A percentile compares a stretch with the other conserved stretches of the same genome.
These are phyloP conservation scores for Penicillium sp. DNA, from an alignment of 2,329 filamentous ascomycete species.

Conservation along the genomic window DNA sequence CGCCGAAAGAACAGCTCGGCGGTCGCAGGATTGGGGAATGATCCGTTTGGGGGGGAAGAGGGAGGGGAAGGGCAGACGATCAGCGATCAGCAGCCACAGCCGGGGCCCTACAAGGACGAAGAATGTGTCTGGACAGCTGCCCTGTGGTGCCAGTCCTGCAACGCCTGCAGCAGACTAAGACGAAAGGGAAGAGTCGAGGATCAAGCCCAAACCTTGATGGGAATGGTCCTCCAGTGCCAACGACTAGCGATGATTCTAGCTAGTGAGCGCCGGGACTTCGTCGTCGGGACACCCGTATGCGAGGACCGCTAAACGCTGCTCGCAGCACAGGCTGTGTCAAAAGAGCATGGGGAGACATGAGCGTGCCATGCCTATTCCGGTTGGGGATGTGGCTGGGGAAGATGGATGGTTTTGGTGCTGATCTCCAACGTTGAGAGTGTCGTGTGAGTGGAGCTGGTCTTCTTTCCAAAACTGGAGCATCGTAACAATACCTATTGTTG, in stretches of 20 bases:
- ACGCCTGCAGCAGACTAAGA: constrained; percentile 8
- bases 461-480: constrained; percentile 12
- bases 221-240: not conserved
- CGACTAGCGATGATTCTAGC: not conserved
- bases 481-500: constrained; percentile 6
- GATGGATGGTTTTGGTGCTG: not conserved
- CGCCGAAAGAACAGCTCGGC: constrained; percentile 4
- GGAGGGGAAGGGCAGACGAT: constrained; percentile 15
- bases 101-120: constrained; percentile 20
- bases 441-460: constrained; percentile 7
- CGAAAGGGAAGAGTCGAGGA: constrained; percentile 1
- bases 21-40: constrained; percentile 21
- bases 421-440: constrained; percentile 3
- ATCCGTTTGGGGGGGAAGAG: constrained; percentile 8
- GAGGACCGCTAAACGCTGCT: not conserved
- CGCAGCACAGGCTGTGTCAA: constrained; percentile 4
- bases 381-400: constrained; percentile 7
- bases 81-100: constrained; percentile 30
- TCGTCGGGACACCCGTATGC: constrained; percentile 4
- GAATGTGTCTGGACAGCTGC: constrained; percentile 24
- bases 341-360: constrained; percentile 1
- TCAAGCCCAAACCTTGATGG: not conserved
- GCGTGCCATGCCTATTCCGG: constrained; percentile 9
- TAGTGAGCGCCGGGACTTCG: not conserved
- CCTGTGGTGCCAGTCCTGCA: constrained; percentile 17